These are phyloP conservation scores for Eucalyptus cloeziana DNA, from an alignment of 345 rosid genomes.

Conservation along the genomic window DNA sequence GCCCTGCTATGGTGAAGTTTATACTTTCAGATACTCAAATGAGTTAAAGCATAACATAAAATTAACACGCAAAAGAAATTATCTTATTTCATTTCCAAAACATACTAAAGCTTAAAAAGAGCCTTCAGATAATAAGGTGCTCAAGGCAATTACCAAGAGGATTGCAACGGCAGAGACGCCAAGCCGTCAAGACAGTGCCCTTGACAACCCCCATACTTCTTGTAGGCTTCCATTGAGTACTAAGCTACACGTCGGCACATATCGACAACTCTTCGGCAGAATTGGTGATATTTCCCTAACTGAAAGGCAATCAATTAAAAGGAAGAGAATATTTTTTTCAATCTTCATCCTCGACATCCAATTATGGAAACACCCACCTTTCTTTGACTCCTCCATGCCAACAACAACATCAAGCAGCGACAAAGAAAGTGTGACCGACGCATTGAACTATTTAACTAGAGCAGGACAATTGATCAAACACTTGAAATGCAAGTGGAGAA, in stretches of 20 bases:
- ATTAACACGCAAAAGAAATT: not conserved
- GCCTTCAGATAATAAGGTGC: not conserved
- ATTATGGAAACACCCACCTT: not conserved
- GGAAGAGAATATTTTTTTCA: not conserved
- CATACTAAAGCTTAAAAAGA: not conserved
- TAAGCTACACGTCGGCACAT: constrained; percentile 84
- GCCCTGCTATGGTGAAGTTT: not conserved
- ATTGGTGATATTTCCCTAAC: constrained; percentile 89
- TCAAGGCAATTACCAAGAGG: constrained; percentile 48
- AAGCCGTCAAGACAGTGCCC: constrained; percentile 61
- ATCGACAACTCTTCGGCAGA: constrained; percentile 69
- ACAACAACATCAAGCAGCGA: not conserved
- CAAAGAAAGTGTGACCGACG: not conserved
- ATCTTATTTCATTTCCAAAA: not conserved
- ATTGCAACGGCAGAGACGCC: constrained; percentile 93
- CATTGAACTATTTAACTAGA: not conserved
- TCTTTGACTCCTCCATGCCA: not conserved
- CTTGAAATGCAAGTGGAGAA: not conserved
- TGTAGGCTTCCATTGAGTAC: constrained; percentile 90
- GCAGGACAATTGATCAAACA: not conserved
- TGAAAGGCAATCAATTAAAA: not conserved
- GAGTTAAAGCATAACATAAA: not conserved
- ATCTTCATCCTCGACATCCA: not conserved
- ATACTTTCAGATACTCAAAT: not conserved
- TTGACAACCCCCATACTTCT: constrained; percentile 71